These are phyloP conservation scores for Huntiella decipiens DNA, from an alignment of 2,329 filamentous ascomycete species.

Conservation along the genomic window DNA sequence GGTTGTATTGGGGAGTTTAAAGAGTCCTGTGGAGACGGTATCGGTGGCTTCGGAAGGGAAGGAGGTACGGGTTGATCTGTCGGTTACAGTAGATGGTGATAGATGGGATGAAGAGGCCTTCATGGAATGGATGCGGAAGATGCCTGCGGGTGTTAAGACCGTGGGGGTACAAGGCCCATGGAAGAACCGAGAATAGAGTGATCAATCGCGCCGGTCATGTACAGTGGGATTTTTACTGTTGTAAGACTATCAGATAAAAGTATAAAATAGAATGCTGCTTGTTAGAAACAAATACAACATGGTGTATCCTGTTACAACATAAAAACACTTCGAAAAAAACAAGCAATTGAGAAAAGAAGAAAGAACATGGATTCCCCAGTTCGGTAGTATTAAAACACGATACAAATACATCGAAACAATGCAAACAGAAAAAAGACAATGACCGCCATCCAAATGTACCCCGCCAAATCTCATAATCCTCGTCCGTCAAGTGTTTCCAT, in stretches of 20 bases:
- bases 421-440: too few species aligned
- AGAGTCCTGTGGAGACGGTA: conserved; percentile 24
- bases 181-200: conserved; percentile 11
- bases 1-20: conserved; percentile 34
- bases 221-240: not conserved
- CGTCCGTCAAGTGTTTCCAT: too few species aligned
- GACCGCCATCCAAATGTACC: too few species aligned
- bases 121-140: conserved; percentile 38
- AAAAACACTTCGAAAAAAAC: not conserved
- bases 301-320: not conserved
- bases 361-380: not conserved
- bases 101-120: conserved; percentile 32
- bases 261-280: not conserved
- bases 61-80: conserved; percentile 25
- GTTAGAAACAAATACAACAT: not conserved
- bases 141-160: conserved; percentile 37
- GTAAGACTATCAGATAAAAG: not conserved
- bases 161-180: conserved; percentile 35
- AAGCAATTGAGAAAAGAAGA: not conserved
- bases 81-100: conserved; percentile 31
- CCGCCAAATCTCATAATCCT: too few species aligned
- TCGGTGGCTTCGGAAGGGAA: not conserved
- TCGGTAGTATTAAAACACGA: not conserved
- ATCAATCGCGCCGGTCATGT: not conserved
- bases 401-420: too few species aligned